Base-by-base conservation (phyloP, 495 filamentous ascomycete species). In the Hyaloscypha finlandica region DNA sequence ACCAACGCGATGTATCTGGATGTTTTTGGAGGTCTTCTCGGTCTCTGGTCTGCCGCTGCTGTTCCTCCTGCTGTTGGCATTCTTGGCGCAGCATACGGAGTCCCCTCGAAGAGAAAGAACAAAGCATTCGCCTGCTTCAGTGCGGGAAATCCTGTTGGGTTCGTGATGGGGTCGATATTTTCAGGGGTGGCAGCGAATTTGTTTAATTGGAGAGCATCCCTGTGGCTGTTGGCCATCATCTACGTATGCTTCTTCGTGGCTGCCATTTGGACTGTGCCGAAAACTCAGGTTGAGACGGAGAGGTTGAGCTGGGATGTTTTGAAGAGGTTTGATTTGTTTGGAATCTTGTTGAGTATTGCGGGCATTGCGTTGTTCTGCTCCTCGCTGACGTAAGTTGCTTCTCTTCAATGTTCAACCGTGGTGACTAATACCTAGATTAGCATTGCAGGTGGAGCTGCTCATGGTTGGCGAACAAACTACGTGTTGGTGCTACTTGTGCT, bases 121-220 rank as follows among this genome's bases (percentile, higher is more conserved):
- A 76, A 82, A 25, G 89, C 86, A 5, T 91, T 92, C 74, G 88
- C 87, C 0, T 89, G 86, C 67, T 91, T 91, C 71, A 86, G 83
- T 55, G 86, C 88, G 1, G 89, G 89, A 0, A 92, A 92, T 64
- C 89, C 89, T 19, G 74, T 91, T 6, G 89, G 89, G 0, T 92
- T 89, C 68, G 88, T 90, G 0, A 83, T 88, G 63, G 89, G 89
- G 0, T 87, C 81, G 42, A 85, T 92, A 51, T 77, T 90, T 20
- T 85, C 84, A 32, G 89, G 89, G 2, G 72, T 92, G 19, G 88
- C 86, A 9, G 81, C 86, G 0, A 75, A 86, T 68, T 65, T 90
- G 20, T 85, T 85, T 61, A 84, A 77, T 68, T 92, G 89, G 89
- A 80, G 89, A 20, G 86, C 87, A 0, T 78, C 80, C 0, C 89